Evolutionary conservation across 1,284 basidiomycete genomes (phyloP).

Genomic region (Heterobasidion annosum): DNA sequence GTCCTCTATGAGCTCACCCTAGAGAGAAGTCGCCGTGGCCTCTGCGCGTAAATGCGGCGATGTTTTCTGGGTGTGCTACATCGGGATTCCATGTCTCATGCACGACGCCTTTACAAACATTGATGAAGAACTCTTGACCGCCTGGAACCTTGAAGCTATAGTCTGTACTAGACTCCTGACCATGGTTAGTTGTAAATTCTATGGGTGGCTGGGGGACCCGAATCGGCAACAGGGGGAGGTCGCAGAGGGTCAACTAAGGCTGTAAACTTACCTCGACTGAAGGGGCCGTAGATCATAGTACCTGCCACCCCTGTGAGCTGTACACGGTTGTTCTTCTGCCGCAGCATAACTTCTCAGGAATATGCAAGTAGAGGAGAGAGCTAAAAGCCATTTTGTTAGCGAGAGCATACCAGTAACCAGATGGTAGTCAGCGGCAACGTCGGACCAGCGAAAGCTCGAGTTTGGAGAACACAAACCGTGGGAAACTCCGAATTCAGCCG

Average conservation of each 20-base stretch:
- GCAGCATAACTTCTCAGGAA: neutral
- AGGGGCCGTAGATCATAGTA: constrained; percentile 60
- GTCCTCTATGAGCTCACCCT: constrained; percentile 34
- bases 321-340: constrained; percentile 26
- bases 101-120: constrained; percentile 50
- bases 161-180: constrained; percentile 41
- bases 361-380: constrained; percentile 1
- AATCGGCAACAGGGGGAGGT: too few relatives aligned
- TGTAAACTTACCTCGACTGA: constrained; percentile 32
- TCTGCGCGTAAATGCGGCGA: constrained; percentile 54
- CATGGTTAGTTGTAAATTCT: constrained; percentile 10
- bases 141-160: constrained; percentile 41
- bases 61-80: constrained; percentile 39
- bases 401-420: too few relatives aligned
- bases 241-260: too few relatives aligned
- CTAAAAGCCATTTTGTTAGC: neutral
- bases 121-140: constrained; percentile 43
- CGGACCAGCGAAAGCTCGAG: too few relatives aligned
- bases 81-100: constrained; percentile 50
- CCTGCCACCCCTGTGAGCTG: constrained; percentile 29
- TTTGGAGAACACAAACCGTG: constrained; percentile 3
- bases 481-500: constrained; percentile 5
- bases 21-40: constrained; percentile 63
- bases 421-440: too few relatives aligned
- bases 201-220: neutral